phyloP scores from a whole-genome alignment of 305 asterid genomes.

The Ajuga reptans region DNA sequence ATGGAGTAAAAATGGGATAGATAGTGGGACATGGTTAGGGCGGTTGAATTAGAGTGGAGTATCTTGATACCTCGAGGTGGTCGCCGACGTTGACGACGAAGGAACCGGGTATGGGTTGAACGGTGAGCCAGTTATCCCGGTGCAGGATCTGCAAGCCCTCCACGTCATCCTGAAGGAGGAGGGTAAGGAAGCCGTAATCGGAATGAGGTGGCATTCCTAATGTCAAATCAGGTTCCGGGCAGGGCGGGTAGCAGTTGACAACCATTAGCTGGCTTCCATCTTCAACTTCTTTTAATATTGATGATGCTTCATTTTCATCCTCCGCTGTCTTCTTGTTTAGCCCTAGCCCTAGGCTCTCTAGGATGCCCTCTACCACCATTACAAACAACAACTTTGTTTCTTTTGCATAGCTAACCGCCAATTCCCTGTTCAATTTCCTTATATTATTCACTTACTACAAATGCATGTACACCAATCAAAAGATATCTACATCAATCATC shows the following conservation, averaged over 20 bases:
- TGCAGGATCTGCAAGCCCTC: constrained; percentile 60
- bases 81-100: constrained; percentile 86
- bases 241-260: constrained; percentile 72
- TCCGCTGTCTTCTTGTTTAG: constrained; percentile 28
- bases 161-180: constrained; percentile 77
- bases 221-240: constrained; percentile 83
- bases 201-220: constrained; percentile 90
- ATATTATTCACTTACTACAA: neutral
- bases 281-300: constrained; percentile 37
- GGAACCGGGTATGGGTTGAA: constrained; percentile 67
- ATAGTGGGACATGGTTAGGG: no score
- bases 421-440: constrained; percentile 33
- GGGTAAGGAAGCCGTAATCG: constrained; percentile 73
- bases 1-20: no score
- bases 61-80: constrained; percentile 65
- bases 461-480: neutral
- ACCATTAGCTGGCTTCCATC: constrained; percentile 88
- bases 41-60: no score
- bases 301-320: constrained; percentile 20
- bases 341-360: constrained; percentile 56
- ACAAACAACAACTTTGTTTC: constrained; percentile 47
- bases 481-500: neutral
- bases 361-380: constrained; percentile 56
- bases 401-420: constrained; percentile 40
- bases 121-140: constrained; percentile 45